Conservation (phyloP, 108 stramenopile genomes). For the Conticribra weissflogii region DNA sequence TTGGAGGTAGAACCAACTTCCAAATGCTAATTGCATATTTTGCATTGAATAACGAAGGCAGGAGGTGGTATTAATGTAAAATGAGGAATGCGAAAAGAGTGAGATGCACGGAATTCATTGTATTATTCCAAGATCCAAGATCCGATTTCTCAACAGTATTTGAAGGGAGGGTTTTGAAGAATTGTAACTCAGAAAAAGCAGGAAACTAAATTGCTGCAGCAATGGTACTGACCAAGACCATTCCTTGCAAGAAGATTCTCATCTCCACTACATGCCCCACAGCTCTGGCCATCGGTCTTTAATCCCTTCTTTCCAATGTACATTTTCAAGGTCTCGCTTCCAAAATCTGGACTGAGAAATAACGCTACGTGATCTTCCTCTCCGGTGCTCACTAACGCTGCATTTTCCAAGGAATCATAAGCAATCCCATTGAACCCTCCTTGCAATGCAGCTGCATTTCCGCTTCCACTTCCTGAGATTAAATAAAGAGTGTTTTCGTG, state of each 20-base stretch:
- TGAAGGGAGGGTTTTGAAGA: no score
- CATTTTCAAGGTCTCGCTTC: constrained; percentile 14
- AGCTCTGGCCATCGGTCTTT: constrained; percentile 3
- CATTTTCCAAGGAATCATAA: constrained; percentile 31
- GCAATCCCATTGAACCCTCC: constrained; percentile 22
- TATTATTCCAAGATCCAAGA: no score
- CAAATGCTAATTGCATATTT: no score
- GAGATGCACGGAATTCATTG: no score
- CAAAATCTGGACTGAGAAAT: constrained; percentile 21
- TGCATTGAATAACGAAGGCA: no score
- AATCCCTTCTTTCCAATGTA: constrained; percentile 34
- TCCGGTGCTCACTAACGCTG: constrained; percentile 26
- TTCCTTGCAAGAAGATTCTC: constrained; percentile 21
- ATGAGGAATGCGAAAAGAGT: no score
- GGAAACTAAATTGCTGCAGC: background rate
- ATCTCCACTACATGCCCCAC: background rate
- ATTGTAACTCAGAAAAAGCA: no score
- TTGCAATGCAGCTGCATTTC: constrained; percentile 1
- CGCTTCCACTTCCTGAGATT: constrained; percentile 5
- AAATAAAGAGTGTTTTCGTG: constrained; percentile 7
- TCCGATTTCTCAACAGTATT: no score
- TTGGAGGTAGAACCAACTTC: constrained; percentile 18
- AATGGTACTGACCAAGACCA: constrained; percentile 5
- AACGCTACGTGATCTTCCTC: constrained; percentile 25
- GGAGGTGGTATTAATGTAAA: no score